These are phyloP conservation scores for Hansenula lynferdii DNA, from an alignment of 1,139 yeast genomes.

Conservation along the genomic window DNA sequence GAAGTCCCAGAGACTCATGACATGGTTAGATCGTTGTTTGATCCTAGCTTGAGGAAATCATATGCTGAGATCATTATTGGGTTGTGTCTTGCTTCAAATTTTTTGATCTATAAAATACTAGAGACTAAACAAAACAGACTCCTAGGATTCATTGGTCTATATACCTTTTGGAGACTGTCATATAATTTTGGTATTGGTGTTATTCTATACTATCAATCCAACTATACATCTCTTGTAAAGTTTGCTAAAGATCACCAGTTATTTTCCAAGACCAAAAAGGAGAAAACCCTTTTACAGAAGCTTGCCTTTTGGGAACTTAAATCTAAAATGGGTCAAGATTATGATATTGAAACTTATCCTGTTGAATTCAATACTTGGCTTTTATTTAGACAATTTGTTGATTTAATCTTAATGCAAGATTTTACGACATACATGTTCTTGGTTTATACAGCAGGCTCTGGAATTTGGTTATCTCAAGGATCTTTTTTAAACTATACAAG, in stretches of 20 bases:
- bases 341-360: constrained; percentile 50
- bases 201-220: constrained; percentile 64
- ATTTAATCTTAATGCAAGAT: constrained; percentile 81
- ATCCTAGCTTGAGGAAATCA: constrained; percentile 70
- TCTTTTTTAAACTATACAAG: constrained; percentile 35
- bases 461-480: constrained; percentile 22
- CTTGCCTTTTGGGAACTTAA: constrained; percentile 45
- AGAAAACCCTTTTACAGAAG: constrained; percentile 35
- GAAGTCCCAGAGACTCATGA: constrained; percentile 79
- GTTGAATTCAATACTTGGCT: constrained; percentile 84
- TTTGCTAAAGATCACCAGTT: constrained; percentile 47
- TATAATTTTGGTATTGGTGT: constrained; percentile 82
- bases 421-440: constrained; percentile 72
- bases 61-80: constrained; percentile 60
- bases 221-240: constrained; percentile 47
- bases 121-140: constrained; percentile 22
- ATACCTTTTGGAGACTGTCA: constrained; percentile 71
- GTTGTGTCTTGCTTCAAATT: constrained; percentile 44
- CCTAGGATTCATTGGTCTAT: constrained; percentile 45
- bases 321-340: constrained; percentile 56
- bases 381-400: constrained; percentile 74
- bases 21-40: constrained; percentile 79
- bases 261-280: constrained; percentile 25
- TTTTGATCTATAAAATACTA: constrained; percentile 40
- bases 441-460: constrained; percentile 54